A percentile compares a stretch with the other conserved stretches of the same genome.
Conservation (phyloP, 2,329 filamentous ascomycete genomes). For the Pezicula neosporulosa region DNA sequence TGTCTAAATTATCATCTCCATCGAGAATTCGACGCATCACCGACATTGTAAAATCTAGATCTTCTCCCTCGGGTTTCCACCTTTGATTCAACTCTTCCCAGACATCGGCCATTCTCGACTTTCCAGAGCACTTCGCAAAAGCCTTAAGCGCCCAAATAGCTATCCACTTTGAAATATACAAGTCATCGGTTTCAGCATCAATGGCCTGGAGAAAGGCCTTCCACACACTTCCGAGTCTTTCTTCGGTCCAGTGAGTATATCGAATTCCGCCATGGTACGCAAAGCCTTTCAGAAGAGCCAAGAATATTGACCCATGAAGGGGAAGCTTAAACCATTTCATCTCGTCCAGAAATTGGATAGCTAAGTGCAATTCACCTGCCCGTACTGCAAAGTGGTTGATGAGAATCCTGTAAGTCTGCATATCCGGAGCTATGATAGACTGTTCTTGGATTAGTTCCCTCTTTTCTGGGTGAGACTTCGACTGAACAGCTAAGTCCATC, state of each 20-base stretch:
- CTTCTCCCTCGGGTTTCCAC: slow-evolving; percentile 26
- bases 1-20: slow-evolving; percentile 9
- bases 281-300: slow-evolving; percentile 82
- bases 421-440: slow-evolving; percentile 67
- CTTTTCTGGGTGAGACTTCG: slow-evolving; percentile 53
- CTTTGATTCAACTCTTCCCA: slow-evolving; percentile 27
- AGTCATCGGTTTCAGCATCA: slow-evolving; percentile 38
- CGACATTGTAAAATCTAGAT: slow-evolving; percentile 25
- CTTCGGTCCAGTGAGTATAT: slow-evolving; percentile 68
- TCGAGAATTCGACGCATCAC: slow-evolving; percentile 17
- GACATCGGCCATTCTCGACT: slow-evolving; percentile 18
- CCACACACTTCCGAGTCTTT: slow-evolving; percentile 67
- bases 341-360: slow-evolving; percentile 71
- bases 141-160: slow-evolving; percentile 59
- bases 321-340: slow-evolving; percentile 70
- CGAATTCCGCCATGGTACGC: slow-evolving; percentile 63
- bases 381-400: slow-evolving; percentile 69
- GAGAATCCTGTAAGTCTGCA: slow-evolving; percentile 76
- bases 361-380: slow-evolving; percentile 67
- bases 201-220: slow-evolving; percentile 56
- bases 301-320: slow-evolving; percentile 72
- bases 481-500: slow-evolving; percentile 54
- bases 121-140: slow-evolving; percentile 46
- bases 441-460: slow-evolving; percentile 52
- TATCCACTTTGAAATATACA: slow-evolving; percentile 58